A percentile compares a stretch with the other conserved stretches of the same genome.
Evolutionary conservation across 2,329 filamentous ascomycete genomes (phyloP).

Genomic region (Hypoxylon sp.): DNA sequence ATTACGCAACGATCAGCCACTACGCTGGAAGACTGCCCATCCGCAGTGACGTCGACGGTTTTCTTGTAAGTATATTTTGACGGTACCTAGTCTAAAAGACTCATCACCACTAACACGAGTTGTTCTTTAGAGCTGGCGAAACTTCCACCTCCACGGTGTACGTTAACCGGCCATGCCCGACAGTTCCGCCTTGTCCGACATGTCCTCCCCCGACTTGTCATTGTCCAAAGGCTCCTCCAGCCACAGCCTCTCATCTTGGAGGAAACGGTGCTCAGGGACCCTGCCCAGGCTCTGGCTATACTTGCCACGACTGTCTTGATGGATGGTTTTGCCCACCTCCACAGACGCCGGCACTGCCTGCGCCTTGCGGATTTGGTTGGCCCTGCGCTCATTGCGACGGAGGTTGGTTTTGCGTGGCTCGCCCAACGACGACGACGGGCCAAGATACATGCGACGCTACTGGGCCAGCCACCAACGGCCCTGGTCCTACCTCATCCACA

Average conservation of each 20-base stretch:
- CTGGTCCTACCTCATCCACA: conserved; percentile 25
- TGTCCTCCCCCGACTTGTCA: conserved; percentile 43
- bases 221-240: conserved; percentile 27
- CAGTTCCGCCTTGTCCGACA: conserved; percentile 36
- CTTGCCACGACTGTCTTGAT: conserved; percentile 53
- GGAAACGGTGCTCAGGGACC: conserved; percentile 47
- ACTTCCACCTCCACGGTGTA: conserved; percentile 40
- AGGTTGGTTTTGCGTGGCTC: conserved; percentile 55
- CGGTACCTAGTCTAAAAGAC: background rate
- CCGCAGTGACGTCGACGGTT: conserved; percentile 20
- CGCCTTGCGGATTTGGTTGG: conserved; percentile 55
- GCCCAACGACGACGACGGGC: conserved; percentile 37
- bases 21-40: conserved; percentile 13
- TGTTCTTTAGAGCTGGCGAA: conserved; percentile 24
- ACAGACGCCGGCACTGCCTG: conserved; percentile 52
- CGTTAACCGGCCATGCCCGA: conserved; percentile 21
- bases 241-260: conserved; percentile 26
- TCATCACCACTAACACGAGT: conserved; percentile 3
- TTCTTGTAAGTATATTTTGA: conserved; percentile 26
- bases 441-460: conserved; percentile 35
- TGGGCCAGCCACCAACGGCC: conserved; percentile 29
- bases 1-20: conserved; percentile 9
- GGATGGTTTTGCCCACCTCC: conserved; percentile 56
- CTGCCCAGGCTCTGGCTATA: conserved; percentile 54
- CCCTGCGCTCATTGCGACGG: conserved; percentile 53